Base-by-base conservation (phyloP, 495 filamentous ascomycete species). In the Aspergillus egyptiacus region DNA sequence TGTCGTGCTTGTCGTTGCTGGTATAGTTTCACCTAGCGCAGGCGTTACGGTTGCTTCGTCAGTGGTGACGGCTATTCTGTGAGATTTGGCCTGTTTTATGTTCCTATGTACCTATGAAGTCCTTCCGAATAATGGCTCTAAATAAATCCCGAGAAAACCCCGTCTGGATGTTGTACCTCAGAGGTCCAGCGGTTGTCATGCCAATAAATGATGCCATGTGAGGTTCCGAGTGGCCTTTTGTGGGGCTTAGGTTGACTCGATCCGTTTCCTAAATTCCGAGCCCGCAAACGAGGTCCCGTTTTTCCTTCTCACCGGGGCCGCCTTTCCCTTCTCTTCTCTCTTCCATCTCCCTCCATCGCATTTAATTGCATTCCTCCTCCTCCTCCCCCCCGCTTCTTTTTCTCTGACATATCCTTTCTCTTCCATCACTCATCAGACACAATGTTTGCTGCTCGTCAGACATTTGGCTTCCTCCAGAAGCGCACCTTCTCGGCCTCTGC, bases 401-500 rank as follows among this genome's bases (percentile, higher is more conserved):
- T 47, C 27, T n/a, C 45, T 51, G 53, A 52, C 34, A 58, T 48
- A 35, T 46, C 42, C n/a, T 37, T 30, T 47, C 57, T 47, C 39
- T 53, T 35, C 48, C 39, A 33, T 34, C 36, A 11, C 40, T 30
- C 40, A 46, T 46, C 57, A 43, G 25, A 53, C 69, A 85, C 54
- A 36, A 95, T 94, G 89, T 91, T 91, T 63, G 76, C 83, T 47
- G 76, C 80, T 74, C 84, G 81, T 60, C 81, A 76, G 64, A 75
- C 79, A 70, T 85, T 87, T 73, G 73, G 75, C 60, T 69, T 79
- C 56, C 73, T 76, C 74, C 89, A 95, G 81, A 80, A 86, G 73
- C 83, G 93, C 65, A 82, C 89, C 69, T 97, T 98, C 81, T 95
- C 93, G 61, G 88, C 80, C 61, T 93, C 90, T 66, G 84, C 91